Conservation (phyloP, 192 early-diverging fungal genomes). For the Backusella sp. region DNA sequence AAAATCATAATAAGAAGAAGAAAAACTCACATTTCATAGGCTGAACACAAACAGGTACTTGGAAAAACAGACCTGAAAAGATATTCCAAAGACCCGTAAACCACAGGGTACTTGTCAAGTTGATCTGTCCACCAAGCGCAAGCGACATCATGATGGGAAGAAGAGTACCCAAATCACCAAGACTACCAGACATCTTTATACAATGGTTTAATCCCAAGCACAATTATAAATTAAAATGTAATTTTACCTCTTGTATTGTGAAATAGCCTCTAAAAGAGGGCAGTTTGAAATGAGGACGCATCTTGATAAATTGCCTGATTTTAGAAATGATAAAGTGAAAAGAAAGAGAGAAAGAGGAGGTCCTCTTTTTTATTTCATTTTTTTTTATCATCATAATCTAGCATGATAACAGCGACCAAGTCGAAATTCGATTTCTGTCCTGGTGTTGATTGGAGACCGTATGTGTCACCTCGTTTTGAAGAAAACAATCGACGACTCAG, state of each 20-base stretch:
- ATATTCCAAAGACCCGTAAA: conserved; percentile 92
- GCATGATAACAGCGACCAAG: too few species aligned
- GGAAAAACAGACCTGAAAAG: conserved; percentile 69
- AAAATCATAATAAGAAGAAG: neutral
- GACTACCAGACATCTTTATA: conserved; percentile 26
- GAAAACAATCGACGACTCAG: too few species aligned
- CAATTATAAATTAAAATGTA: neutral
- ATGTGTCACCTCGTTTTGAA: too few species aligned
- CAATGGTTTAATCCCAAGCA: too few species aligned
- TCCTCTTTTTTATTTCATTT: too few species aligned
- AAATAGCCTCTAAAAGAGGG: conserved; percentile 3
- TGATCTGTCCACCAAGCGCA: conserved; percentile 67
- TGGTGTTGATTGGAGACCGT: too few species aligned
- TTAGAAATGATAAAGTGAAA: too few species aligned
- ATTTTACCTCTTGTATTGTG: conserved; percentile 19
- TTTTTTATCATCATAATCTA: too few species aligned
- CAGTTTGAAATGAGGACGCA: neutral
- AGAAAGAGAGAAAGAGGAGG: too few species aligned
- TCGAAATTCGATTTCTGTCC: too few species aligned
- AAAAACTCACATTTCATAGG: conserved; percentile 76
- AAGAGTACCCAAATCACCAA: conserved; percentile 34
- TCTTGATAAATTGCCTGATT: neutral
- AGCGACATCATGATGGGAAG: conserved; percentile 85
- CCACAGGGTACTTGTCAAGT: conserved; percentile 74
- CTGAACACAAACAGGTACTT: conserved; percentile 87